Percentiles rank a stretch among this genome's conserved stretches.
phyloP scores from a whole-genome alignment of 2,329 filamentous ascomycete genomes.

The Penicillium sp. region DNA sequence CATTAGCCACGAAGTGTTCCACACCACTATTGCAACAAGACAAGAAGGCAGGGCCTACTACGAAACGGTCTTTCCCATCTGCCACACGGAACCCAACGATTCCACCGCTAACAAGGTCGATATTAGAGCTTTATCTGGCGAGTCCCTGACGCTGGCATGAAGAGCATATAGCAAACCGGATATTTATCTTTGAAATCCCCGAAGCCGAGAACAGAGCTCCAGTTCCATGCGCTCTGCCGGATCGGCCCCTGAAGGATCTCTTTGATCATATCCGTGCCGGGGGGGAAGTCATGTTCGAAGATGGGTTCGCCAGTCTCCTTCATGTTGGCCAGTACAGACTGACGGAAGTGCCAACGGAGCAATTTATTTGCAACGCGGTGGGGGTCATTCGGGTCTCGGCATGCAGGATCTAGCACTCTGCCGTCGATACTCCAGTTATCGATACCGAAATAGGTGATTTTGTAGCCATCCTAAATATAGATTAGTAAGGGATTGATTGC shows the following conservation, averaged over 20 bases:
- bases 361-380: neutral
- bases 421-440: neutral
- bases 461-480: neutral
- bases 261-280: conserved; percentile 15
- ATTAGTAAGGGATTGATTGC: neutral
- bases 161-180: no score
- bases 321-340: conserved; percentile 23
- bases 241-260: neutral
- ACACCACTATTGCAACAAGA: no score
- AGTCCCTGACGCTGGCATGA: no score
- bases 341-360: conserved; percentile 22
- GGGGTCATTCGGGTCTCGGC: neutral
- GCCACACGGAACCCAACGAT: no score
- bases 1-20: no score
- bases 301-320: conserved; percentile 20
- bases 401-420: neutral
- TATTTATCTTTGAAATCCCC: no score
- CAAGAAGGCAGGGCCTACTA: no score
- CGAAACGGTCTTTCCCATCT: no score
- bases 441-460: neutral
- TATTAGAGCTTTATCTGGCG: no score
- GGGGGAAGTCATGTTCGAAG: conserved; percentile 21
- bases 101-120: no score
- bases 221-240: neutral
- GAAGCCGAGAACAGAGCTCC: neutral